Base-by-base conservation (phyloP, 176 grass and related monocot genomes). In the Aechmea fasciata region DNA sequence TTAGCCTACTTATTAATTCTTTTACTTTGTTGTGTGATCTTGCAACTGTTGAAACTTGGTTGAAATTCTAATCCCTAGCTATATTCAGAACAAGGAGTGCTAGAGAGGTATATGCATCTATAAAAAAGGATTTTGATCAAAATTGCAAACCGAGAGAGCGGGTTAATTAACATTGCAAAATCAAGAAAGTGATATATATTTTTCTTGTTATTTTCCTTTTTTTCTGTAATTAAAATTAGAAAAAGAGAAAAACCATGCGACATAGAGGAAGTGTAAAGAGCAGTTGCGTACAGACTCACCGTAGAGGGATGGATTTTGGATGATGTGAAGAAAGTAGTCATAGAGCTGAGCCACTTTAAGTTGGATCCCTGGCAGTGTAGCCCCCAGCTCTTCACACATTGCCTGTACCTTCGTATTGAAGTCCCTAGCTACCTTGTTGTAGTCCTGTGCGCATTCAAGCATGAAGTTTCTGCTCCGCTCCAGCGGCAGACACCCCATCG, bases 401-500 rank as follows among this genome's bases (percentile, higher is more conserved):
- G 3, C 48, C 6, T 47, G 59, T 3, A 91, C 49, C 79, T 76
- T 81, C 1, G n/a, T 62, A 47, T 87, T 91, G 74, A 91, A 91
- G 10, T 52, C 51, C 66, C 63, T 78, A 13, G 88, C 81, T 51
- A 41, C 75, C 9, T n/a, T 75, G 52, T 85, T 91, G 79, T 85
- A 82, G 66, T 14, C 50, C 25, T 91, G 85, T 66, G 68, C 14
- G 75, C 85, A 91, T 33, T 33, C 29, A 47, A 28, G 15, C 52
- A 75, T 49, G 3, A n/a, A 10, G 25, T 69, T 69, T 47, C 71
- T 70, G n/a, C 66, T 71, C 71, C 85, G 77, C 51, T 80, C 72
- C 2, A 77, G 13, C 0, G 88, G 88, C 13, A 91, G 61, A 77
- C 88, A 91, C 9, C 84, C 88, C 15, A 82, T 73, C 20, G 81